These are phyloP conservation scores for Globisporangium parvum DNA, from an alignment of 352 stramenopile genomes.

Conservation along the genomic window DNA sequence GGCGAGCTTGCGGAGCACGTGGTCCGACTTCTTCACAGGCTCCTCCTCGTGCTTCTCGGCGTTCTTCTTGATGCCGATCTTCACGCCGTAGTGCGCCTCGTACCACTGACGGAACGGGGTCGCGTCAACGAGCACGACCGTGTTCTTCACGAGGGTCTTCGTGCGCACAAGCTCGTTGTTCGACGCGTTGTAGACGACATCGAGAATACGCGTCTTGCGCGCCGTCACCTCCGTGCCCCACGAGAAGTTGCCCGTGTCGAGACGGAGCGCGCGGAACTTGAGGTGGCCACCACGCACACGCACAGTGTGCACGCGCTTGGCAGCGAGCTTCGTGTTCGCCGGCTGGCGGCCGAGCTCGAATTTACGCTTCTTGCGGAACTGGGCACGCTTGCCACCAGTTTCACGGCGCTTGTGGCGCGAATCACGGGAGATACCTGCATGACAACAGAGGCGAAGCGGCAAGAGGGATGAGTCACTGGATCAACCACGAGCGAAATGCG, in stretches of 20 bases:
- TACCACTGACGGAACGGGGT: conserved; percentile 99
- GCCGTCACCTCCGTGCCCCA: conserved; percentile 98
- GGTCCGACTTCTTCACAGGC: conserved; percentile 89
- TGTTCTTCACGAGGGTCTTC: conserved; percentile 99
- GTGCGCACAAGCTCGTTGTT: conserved; percentile 99
- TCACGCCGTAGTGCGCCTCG: conserved; percentile 98
- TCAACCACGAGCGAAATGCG: too few species aligned
- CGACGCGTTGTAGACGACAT: conserved; percentile 99
- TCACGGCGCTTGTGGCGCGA: conserved; percentile 99
- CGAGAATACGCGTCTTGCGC: conserved; percentile 98
- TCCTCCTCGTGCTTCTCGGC: conserved; percentile 78
- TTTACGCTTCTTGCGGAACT: conserved; percentile 99
- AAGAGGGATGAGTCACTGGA: background rate
- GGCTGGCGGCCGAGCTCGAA: conserved; percentile 98
- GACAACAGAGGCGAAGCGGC: background rate
- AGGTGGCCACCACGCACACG: conserved; percentile 96
- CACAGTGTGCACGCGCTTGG: conserved; percentile 95
- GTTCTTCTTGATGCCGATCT: conserved; percentile 85
- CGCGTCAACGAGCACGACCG: conserved; percentile 97
- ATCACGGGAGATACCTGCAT: conserved; percentile 98
- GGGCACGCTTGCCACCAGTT: conserved; percentile 97
- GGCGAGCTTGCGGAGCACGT: conserved; percentile 93
- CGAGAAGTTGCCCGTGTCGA: conserved; percentile 99
- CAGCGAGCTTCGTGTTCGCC: conserved; percentile 98
- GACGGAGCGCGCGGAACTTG: conserved; percentile 97